Percentiles rank a stretch among this genome's conserved stretches.
Evolutionary conservation across 2,329 filamentous ascomycete genomes (phyloP).

Genomic region (Aspergillus sojae): DNA sequence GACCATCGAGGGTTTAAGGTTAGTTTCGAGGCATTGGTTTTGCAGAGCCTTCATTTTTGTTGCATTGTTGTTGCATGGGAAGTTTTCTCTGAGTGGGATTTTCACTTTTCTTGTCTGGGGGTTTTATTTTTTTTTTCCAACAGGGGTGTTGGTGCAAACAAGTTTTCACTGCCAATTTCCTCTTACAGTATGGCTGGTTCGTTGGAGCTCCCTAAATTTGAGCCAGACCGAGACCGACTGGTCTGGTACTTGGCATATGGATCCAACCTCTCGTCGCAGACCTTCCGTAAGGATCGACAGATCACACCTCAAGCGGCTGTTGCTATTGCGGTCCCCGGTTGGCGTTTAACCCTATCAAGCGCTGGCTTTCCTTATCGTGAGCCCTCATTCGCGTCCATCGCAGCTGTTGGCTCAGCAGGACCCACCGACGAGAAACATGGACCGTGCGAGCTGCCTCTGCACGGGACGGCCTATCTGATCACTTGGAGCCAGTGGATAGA

Average conservation of each 20-base stretch:
- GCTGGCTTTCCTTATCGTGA: too few species aligned
- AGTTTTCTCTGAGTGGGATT: too few species aligned
- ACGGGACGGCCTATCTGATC: slow-evolving; percentile 4
- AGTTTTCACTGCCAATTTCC: too few species aligned
- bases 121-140: too few species aligned
- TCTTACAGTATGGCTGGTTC: neutral
- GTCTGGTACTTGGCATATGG: slow-evolving; percentile 7
- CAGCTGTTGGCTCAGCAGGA: neutral
- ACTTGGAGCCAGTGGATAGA: slow-evolving; percentile 3
- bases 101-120: too few species aligned
- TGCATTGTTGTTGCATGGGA: too few species aligned
- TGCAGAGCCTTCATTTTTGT: too few species aligned
- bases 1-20: too few species aligned
- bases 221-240: slow-evolving; percentile 1
- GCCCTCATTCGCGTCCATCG: neutral
- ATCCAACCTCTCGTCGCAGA: neutral
- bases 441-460: neutral
- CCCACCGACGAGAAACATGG: neutral
- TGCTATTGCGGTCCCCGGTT: neutral
- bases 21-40: too few species aligned
- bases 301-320: slow-evolving; percentile 5
- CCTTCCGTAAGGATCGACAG: slow-evolving; percentile 6
- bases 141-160: too few species aligned
- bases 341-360: neutral
- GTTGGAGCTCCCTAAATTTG: neutral